These are phyloP conservation scores for Fusarium vanettenii DNA, from an alignment of 2,329 filamentous ascomycete genomes.

Conservation along the genomic window DNA sequence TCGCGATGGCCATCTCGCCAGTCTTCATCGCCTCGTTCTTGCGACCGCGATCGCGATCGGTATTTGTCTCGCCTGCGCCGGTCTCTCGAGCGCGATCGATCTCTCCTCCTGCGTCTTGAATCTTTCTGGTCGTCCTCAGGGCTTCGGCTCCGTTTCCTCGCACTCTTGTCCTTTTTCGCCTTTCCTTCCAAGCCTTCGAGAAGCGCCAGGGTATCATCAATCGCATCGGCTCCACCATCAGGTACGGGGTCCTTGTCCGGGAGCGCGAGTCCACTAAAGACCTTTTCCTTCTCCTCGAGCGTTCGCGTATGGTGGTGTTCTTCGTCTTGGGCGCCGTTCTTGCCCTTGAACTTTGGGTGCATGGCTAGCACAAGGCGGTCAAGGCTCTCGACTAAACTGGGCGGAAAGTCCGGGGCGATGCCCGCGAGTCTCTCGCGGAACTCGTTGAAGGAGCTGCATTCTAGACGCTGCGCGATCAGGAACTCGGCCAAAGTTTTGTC, in stretches of 20 bases:
- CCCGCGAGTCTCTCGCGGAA: constrained; percentile 82
- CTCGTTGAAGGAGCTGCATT: constrained; percentile 75
- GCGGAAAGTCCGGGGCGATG: constrained; percentile 85
- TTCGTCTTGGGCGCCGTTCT: constrained; percentile 55
- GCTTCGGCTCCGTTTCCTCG: constrained; percentile 70
- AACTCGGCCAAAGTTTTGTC: constrained; percentile 98
- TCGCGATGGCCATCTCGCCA: constrained; percentile 51
- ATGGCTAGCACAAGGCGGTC: constrained; percentile 89
- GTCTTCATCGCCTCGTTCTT: constrained; percentile 59
- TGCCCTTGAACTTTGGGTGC: constrained; percentile 87
- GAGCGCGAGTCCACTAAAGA: constrained; percentile 91
- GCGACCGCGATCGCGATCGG: constrained; percentile 53
- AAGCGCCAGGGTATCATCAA: constrained; percentile 93
- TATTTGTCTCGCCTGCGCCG: constrained; percentile 50
- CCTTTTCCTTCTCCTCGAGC: constrained; percentile 79
- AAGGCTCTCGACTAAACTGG: constrained; percentile 89
- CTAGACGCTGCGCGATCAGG: constrained; percentile 87
- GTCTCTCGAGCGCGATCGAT: constrained; percentile 57
- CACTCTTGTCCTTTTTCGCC: constrained; percentile 60
- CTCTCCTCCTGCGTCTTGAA: constrained; percentile 54
- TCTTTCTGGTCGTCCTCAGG: constrained; percentile 61
- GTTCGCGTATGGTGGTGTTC: constrained; percentile 56
- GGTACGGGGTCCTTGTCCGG: constrained; percentile 74
- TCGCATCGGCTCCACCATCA: constrained; percentile 67
- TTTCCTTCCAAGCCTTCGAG: constrained; percentile 87